Percentiles rank a stretch among this genome's conserved stretches.
Evolutionary conservation across 768 basidiomycete genomes (phyloP).

Genomic region (Mycena maculata): DNA sequence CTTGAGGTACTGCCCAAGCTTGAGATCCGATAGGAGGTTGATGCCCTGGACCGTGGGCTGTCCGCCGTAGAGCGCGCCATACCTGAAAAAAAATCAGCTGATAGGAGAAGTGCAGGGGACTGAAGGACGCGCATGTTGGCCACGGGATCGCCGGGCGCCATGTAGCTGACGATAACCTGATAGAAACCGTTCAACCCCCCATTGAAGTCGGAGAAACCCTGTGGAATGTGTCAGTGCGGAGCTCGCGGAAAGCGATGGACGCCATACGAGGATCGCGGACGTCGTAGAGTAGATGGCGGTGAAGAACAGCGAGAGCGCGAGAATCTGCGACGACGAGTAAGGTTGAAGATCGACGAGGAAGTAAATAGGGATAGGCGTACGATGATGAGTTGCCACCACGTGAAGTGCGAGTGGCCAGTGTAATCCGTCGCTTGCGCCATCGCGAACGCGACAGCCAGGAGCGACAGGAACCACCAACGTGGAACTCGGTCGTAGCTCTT

Average conservation of each 20-base stretch:
- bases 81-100: conserved; percentile 22
- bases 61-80: conserved; percentile 40
- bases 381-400: conserved; percentile 42
- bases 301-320: conserved; percentile 40
- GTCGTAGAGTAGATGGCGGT: conserved; percentile 26
- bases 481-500: conserved; percentile 36
- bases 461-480: conserved; percentile 38
- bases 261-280: conserved; percentile 24
- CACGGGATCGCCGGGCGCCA: conserved; percentile 42
- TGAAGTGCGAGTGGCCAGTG: conserved; percentile 39
- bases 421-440: conserved; percentile 43
- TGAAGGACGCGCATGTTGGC: conserved; percentile 47
- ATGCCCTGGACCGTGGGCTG: conserved; percentile 51
- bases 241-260: conserved; percentile 22
- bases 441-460: conserved; percentile 35
- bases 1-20: conserved; percentile 52
- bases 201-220: conserved; percentile 21
- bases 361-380: conserved; percentile 24
- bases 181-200: conserved; percentile 27
- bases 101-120: conserved; percentile 14
- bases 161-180: conserved; percentile 25
- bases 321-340: conserved; percentile 38
- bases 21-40: conserved; percentile 57
- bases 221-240: conserved; percentile 20
- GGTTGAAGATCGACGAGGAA: conserved; percentile 23